phyloP scores from a whole-genome alignment of 1,284 basidiomycete species.

The Tylopilus sp. region DNA sequence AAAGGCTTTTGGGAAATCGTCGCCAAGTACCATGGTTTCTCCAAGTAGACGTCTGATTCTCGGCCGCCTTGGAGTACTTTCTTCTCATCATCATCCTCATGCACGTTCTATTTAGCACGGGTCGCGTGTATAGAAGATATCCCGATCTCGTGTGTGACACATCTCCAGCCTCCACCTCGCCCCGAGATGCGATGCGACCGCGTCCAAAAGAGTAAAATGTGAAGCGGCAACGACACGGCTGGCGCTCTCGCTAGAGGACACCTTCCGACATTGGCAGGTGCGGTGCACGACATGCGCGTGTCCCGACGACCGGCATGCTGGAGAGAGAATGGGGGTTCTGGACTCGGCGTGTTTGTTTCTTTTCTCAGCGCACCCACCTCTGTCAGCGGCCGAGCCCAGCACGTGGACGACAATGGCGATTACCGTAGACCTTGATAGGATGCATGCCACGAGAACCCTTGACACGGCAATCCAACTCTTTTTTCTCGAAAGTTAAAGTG shows the following conservation, averaged over 20 bases:
- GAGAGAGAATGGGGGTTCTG: too few species aligned
- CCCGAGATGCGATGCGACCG: background rate
- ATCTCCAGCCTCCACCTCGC: background rate
- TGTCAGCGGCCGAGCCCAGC: background rate
- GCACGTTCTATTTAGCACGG: background rate
- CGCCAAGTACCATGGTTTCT: constrained; percentile 29
- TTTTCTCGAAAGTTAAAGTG: too few species aligned
- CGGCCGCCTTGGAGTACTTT: background rate
- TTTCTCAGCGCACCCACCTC: background rate
- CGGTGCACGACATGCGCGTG: background rate
- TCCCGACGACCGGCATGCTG: too few species aligned
- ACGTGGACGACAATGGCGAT: background rate
- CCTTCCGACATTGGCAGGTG: too few species aligned
- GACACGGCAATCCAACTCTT: too few species aligned
- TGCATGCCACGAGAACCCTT: too few species aligned
- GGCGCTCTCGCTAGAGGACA: background rate
- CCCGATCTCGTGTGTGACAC: background rate
- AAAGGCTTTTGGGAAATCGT: constrained; percentile 52
- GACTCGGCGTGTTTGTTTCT: background rate
- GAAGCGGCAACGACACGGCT: background rate
- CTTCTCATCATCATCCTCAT: background rate
- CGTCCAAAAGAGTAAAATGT: background rate
- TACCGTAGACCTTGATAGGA: too few species aligned
- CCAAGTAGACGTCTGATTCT: background rate
- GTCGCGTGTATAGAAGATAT: background rate